Evolutionary conservation across 2,329 filamentous ascomycete genomes (phyloP).

Genomic region (Botrytis elliptica): DNA sequence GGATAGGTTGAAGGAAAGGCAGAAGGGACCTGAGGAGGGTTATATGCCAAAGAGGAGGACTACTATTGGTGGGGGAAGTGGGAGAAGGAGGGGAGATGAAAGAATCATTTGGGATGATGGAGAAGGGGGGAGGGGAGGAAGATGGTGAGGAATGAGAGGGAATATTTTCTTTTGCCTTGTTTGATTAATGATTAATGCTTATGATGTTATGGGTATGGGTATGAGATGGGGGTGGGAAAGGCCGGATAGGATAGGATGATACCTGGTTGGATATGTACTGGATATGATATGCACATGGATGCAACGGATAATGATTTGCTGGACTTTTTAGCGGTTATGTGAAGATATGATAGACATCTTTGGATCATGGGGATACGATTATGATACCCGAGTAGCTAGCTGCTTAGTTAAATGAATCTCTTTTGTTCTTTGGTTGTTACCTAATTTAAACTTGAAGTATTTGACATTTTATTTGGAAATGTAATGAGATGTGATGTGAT

Average conservation of each 20-base stretch:
- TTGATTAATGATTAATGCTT: not conserved
- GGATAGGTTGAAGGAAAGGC: constrained; percentile 26
- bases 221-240: not conserved
- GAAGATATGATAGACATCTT: not conserved
- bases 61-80: not conserved
- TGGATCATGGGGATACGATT: not conserved
- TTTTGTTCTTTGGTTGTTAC: not conserved
- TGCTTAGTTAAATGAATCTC: not conserved
- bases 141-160: not conserved
- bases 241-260: not conserved
- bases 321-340: no score
- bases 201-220: not conserved
- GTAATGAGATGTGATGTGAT: not conserved
- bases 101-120: constrained; percentile 20
- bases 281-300: not conserved
- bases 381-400: constrained; percentile 1
- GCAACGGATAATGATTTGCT: not conserved
- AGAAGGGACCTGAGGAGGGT: constrained; percentile 15
- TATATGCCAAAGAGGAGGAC: constrained; percentile 16
- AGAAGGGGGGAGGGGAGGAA: constrained; percentile 13
- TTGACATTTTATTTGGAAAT: not conserved
- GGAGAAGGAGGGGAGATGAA: constrained; percentile 4
- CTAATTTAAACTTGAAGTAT: not conserved
- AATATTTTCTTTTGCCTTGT: not conserved
- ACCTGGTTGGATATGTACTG: not conserved